Evolutionary conservation across 1,139 yeast genomes (phyloP), one percentile per base, ranked within the genome.

Genomic region (Scheffersomyces illinoinensis): DNA sequence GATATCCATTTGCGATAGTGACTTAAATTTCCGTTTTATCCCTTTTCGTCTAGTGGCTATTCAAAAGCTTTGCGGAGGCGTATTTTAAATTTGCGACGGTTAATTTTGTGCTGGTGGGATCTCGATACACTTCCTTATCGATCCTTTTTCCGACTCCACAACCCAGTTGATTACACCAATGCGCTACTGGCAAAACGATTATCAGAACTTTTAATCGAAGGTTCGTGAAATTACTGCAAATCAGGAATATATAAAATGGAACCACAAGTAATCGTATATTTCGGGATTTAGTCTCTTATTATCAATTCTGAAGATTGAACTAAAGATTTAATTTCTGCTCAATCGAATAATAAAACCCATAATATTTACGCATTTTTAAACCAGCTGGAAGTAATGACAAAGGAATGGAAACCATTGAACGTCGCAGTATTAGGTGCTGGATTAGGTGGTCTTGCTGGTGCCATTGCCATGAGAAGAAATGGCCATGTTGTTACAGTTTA

Each of bases 351-450:
- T 20, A 47, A 17, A 47, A 2, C 18, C 50, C 1, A 47, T n/a
- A 18, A 47, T 14, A 47, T 17, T 18, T 47, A 6, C 5, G 6
- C 19, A 18, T 2, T 18, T 5, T 17, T 47, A 20, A 5, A 47
- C 50, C 14, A 47, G 18, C 20, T 47, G n/a, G 10, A 18, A 47
- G 18, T n/a, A 47, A 47, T 47, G 50, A 47, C 50, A 47, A 47
- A 47, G 18, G 50, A 47, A n/a, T 59, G 56, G 56, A 61, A 52
- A 43, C 57, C 56, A n/a, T 56, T 62, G 14, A 57, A 62, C 39
- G 66, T 65, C 21, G 64, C 62, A 21, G 61, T 66, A 10, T 58
- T 66, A 47, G 69, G 69, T 23, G 69, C 66, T 17, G 69, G 69
- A 5, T 53, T 66, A 6, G 69, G 63, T 5, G 69, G 69, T 14